phyloP scores from a whole-genome alignment of 805 yeast genomes.

The Candida ficus region DNA sequence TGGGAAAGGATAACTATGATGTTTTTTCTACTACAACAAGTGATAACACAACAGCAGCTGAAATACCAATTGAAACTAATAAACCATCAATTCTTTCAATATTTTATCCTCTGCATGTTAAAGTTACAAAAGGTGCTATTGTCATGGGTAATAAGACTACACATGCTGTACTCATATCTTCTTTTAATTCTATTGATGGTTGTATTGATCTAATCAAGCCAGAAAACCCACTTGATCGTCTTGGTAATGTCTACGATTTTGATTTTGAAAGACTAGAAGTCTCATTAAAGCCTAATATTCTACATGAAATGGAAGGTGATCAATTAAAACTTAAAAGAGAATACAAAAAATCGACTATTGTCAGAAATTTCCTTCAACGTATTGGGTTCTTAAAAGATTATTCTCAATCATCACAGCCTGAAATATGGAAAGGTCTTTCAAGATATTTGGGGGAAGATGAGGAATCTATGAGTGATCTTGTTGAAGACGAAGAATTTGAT shows the following conservation, averaged over 20 bases:
- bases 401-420: background rate
- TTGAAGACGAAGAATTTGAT: conserved; percentile 45
- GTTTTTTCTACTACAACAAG: conserved; percentile 11
- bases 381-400: background rate
- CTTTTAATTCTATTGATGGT: conserved; percentile 52
- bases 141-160: conserved; percentile 79
- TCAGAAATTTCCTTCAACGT: conserved; percentile 19
- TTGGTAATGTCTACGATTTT: conserved; percentile 40
- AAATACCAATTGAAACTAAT: background rate
- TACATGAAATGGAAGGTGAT: conserved; percentile 34
- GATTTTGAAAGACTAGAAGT: conserved; percentile 49
- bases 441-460: conserved; percentile 51
- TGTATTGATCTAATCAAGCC: conserved; percentile 48
- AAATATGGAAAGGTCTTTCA: conserved; percentile 69
- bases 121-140: conserved; percentile 61
- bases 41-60: conserved; percentile 6
- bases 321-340: conserved; percentile 1
- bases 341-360: background rate
- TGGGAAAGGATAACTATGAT: conserved; percentile 13
- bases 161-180: conserved; percentile 61
- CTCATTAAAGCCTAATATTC: conserved; percentile 64
- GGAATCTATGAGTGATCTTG: conserved; percentile 28
- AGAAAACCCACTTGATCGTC: conserved; percentile 51
- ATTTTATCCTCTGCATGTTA: conserved; percentile 58
- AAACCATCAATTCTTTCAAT: conserved; percentile 21